Evolutionary conservation across 169 alveolate genomes (phyloP).

Genomic region (Cryptosporidium meleagridis): DNA sequence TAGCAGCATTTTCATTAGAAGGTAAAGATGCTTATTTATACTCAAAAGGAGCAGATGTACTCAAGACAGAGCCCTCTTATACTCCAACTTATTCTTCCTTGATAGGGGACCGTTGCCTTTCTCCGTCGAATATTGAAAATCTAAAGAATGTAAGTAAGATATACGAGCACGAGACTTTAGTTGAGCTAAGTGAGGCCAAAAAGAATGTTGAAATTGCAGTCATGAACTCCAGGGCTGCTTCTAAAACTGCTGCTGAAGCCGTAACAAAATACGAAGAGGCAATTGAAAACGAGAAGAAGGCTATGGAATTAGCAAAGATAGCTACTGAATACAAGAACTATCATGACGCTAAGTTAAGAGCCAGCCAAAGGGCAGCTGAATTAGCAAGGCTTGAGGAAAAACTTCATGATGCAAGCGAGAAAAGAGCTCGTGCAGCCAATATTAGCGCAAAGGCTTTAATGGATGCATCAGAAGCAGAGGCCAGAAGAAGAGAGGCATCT

Average conservation of each 20-base stretch:
- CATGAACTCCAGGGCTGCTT: constrained; percentile 22
- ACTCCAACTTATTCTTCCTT: neutral
- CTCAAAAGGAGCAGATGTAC: constrained; percentile 46
- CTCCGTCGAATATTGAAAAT: constrained; percentile 27
- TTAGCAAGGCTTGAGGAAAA: constrained; percentile 39
- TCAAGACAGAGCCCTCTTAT: constrained; percentile 32
- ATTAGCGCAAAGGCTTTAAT: constrained; percentile 29
- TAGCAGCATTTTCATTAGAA: constrained; percentile 48
- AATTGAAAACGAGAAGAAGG: constrained; percentile 36
- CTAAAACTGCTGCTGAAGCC: constrained; percentile 53
- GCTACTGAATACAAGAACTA: constrained; percentile 39
- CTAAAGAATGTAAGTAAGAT: neutral
- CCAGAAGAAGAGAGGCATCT: constrained; percentile 56
- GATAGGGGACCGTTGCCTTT: constrained; percentile 29
- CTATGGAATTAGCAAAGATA: constrained; percentile 46
- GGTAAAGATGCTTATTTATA: constrained; percentile 26
- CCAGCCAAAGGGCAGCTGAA: constrained; percentile 50
- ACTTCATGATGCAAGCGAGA: constrained; percentile 32
- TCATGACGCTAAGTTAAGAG: constrained; percentile 29
- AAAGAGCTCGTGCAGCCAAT: constrained; percentile 56
- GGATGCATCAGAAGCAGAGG: constrained; percentile 62
- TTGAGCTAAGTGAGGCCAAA: constrained; percentile 41
- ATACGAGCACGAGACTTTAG: constrained; percentile 23
- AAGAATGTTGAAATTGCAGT: constrained; percentile 30
- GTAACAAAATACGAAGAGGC: constrained; percentile 43